Evolutionary conservation across 2,329 filamentous ascomycete genomes (phyloP).

Genomic region (Colletotrichum tamarilloi): DNA sequence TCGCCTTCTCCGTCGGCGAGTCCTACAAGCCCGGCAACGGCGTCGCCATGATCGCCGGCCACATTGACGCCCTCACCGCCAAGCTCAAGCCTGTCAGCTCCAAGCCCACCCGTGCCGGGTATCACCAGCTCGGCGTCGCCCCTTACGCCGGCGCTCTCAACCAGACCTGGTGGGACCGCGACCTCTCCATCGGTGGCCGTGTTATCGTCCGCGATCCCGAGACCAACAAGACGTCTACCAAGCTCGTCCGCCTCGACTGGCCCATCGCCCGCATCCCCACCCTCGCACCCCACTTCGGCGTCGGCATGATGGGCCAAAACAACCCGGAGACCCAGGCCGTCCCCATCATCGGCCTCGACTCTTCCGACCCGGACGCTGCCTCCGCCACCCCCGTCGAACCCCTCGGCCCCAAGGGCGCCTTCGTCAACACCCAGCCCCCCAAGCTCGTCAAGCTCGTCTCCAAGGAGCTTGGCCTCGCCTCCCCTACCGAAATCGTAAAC

Average conservation of each 20-base stretch:
- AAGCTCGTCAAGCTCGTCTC: constrained; percentile 87
- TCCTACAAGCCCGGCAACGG: constrained; percentile 88
- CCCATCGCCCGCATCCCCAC: constrained; percentile 94
- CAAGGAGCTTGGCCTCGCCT: constrained; percentile 77
- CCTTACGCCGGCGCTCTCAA: constrained; percentile 92
- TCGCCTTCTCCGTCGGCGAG: constrained; percentile 86
- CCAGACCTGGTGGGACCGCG: constrained; percentile 96
- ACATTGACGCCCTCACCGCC: constrained; percentile 92
- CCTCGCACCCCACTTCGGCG: constrained; percentile 92
- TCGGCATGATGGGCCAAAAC: constrained; percentile 72
- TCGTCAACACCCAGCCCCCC: constrained; percentile 85
- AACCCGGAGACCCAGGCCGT: constrained; percentile 95
- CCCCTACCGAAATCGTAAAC: constrained; percentile 83
- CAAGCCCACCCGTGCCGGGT: constrained; percentile 86
- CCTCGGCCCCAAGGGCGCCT: constrained; percentile 75
- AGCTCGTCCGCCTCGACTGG: constrained; percentile 92
- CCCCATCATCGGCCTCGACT: constrained; percentile 91
- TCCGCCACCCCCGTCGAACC: constrained; percentile 46
- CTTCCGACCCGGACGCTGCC: constrained; percentile 55
- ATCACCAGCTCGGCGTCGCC: constrained; percentile 88
- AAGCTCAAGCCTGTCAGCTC: constrained; percentile 91
- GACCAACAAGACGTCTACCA: constrained; percentile 80
- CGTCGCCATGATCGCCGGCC: constrained; percentile 87
- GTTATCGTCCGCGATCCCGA: constrained; percentile 81
- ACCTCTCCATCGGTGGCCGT: constrained; percentile 89